These are phyloP conservation scores for Pseudogymnoascus sp. DNA, from an alignment of 2,329 filamentous ascomycete genomes.

Conservation along the genomic window DNA sequence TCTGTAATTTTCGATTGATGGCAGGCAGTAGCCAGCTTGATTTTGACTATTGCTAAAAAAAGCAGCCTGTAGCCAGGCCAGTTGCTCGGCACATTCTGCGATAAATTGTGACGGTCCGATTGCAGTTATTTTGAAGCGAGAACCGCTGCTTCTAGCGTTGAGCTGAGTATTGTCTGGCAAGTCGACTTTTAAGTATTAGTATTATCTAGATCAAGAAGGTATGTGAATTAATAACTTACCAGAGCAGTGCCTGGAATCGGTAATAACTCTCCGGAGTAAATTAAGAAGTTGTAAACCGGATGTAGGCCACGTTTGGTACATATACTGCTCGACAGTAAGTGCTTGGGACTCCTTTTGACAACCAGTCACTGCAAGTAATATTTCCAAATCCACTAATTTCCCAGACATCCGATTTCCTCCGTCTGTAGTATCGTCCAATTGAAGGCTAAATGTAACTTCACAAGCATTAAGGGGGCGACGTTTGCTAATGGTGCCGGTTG, in stretches of 20 bases:
- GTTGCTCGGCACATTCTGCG: neutral
- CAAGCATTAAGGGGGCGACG: neutral
- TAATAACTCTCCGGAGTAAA: neutral
- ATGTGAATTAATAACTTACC: neutral
- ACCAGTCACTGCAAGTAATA: neutral
- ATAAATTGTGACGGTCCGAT: neutral
- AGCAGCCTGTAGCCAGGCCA: neutral
- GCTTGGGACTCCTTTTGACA: neutral
- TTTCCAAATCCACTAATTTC: neutral
- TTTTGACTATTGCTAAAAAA: neutral
- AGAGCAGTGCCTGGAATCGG: neutral
- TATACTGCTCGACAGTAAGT: neutral
- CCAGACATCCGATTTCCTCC: neutral
- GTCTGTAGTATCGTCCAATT: neutral
- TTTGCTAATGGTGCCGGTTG: constrained; percentile 13
- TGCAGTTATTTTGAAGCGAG: neutral
- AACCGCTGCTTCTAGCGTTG: neutral
- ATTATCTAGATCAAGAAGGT: neutral
- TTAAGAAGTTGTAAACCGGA: neutral
- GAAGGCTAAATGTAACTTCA: constrained; percentile 3
- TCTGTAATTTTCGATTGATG: neutral
- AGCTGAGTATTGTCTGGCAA: constrained; percentile 1
- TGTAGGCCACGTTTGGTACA: neutral
- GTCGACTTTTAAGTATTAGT: neutral
- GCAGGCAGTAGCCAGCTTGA: neutral